Percentiles rank a stretch among this genome's conserved stretches.
Conservation (phyloP, 148 eudicot genomes). For the Spergularia marina region DNA sequence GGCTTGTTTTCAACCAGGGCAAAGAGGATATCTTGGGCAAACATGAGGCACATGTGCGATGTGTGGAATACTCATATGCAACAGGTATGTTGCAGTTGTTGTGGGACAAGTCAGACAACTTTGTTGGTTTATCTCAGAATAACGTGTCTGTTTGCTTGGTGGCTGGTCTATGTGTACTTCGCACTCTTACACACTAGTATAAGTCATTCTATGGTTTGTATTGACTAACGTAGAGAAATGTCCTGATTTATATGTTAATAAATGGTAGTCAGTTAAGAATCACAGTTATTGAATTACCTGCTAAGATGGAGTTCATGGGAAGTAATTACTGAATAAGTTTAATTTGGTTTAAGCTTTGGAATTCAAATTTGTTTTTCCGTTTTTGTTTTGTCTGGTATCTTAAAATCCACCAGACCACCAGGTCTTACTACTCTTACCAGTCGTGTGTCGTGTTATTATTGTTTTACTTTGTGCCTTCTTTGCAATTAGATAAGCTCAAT, state of each 20-base stretch:
- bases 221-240: neutral
- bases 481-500: neutral
- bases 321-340: neutral
- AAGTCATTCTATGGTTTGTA: neutral
- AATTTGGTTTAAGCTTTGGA: neutral
- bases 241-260: neutral
- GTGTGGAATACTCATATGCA: constrained; percentile 82
- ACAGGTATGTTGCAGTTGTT: constrained; percentile 49
- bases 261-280: neutral
- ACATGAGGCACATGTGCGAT: constrained; percentile 88
- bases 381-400: neutral
- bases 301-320: neutral
- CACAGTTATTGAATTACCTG: too few species aligned
- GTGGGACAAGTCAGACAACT: neutral
- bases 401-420: neutral
- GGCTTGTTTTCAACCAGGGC: constrained; percentile 72
- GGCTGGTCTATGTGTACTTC: neutral
- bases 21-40: constrained; percentile 88
- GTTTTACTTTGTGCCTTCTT: neutral
- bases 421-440: neutral
- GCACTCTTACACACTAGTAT: neutral
- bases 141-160: neutral
- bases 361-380: neutral
- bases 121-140: neutral
- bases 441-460: neutral